Conservation (phyloP, 306 rosid genomes). For the Gastrolobium bilobum region DNA sequence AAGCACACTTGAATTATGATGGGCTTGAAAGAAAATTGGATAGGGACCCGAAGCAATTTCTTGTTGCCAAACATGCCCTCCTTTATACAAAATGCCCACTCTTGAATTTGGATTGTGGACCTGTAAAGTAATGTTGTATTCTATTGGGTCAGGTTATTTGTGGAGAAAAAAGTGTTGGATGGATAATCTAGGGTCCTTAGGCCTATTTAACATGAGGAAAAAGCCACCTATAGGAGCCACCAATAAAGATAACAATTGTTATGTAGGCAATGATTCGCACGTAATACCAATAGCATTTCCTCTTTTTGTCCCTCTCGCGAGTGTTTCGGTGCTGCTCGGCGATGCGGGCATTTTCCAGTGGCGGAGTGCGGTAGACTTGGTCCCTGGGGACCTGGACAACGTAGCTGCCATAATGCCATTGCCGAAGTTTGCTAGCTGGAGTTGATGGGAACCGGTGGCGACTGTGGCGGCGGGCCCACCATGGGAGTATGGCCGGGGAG, state of each 20-base stretch:
- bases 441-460: not conserved
- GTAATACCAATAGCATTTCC: not conserved
- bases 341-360: constrained; percentile 54
- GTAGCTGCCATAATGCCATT: constrained; percentile 45
- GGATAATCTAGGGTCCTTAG: constrained; percentile 42
- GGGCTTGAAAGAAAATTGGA: constrained; percentile 48
- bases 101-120: constrained; percentile 41
- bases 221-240: constrained; percentile 5
- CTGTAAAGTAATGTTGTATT: constrained; percentile 38
- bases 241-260: not conserved
- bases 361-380: constrained; percentile 62
- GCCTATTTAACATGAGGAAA: not conserved
- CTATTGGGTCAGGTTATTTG: not conserved
- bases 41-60: constrained; percentile 44
- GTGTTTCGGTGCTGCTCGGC: constrained; percentile 40
- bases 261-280: constrained; percentile 23
- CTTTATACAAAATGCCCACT: constrained; percentile 44
- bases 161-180: constrained; percentile 40
- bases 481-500: constrained; percentile 62
- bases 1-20: constrained; percentile 11
- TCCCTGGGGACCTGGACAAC: constrained; percentile 68
- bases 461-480: constrained; percentile 47
- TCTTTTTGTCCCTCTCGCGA: not conserved
- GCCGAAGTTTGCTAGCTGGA: not conserved
- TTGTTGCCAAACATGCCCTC: constrained; percentile 36